Conservation (phyloP, 2,329 filamentous ascomycete species). For the Talaromyces sp. region DNA sequence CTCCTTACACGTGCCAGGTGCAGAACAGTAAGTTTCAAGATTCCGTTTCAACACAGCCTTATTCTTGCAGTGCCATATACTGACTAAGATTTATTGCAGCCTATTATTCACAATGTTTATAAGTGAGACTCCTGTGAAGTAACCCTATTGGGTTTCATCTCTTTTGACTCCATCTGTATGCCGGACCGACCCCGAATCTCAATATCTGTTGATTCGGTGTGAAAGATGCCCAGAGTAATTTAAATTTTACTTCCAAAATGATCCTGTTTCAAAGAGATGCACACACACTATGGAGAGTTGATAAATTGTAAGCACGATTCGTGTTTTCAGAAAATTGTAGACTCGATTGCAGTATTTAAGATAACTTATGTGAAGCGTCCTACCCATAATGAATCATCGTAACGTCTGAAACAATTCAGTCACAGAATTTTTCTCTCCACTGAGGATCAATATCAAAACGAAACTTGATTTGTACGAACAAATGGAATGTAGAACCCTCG, state of each 20-base stretch:
- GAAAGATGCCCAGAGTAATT: too few relatives aligned
- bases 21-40: conserved; percentile 3
- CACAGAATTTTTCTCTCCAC: background rate
- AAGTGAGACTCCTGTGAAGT: background rate
- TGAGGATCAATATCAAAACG: background rate
- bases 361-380: background rate
- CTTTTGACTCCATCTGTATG: too few relatives aligned
- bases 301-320: too few relatives aligned
- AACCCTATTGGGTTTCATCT: background rate
- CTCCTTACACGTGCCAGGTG: conserved; percentile 6
- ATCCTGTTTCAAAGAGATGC: too few relatives aligned
- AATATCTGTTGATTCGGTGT: too few relatives aligned
- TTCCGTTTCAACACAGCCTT: background rate
- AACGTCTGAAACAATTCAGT: background rate
- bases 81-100: background rate
- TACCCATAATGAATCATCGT: background rate
- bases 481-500: background rate
- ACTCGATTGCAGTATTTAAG: conserved; percentile 25
- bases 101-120: background rate
- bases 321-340: too few relatives aligned
- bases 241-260: too few relatives aligned
- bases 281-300: too few relatives aligned
- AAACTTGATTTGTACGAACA: background rate
- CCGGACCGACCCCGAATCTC: too few relatives aligned
- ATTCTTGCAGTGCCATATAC: background rate